These are phyloP conservation scores for Geum urbanum DNA, from an alignment of 306 rosid genomes.

Conservation along the genomic window DNA sequence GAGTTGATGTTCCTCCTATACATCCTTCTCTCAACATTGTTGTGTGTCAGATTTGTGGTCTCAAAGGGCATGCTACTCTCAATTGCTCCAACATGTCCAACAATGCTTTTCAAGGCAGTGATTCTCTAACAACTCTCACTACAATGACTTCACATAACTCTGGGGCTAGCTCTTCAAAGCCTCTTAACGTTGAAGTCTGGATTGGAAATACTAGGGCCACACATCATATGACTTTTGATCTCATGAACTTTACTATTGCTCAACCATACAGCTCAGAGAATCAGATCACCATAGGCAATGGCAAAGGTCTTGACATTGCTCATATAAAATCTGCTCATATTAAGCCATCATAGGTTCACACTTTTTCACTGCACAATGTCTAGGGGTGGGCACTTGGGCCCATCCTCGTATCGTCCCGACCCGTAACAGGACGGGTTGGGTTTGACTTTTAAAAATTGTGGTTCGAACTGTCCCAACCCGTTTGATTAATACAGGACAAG, in stretches of 20 bases:
- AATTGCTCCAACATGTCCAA: background rate
- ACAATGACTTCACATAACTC: background rate
- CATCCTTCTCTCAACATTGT: too few relatives aligned
- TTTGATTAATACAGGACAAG: too few relatives aligned
- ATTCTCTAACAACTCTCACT: background rate
- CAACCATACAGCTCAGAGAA: background rate
- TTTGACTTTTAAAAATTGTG: too few relatives aligned
- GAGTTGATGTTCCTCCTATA: too few relatives aligned
- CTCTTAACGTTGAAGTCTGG: background rate
- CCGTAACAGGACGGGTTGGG: too few relatives aligned
- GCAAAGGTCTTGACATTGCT: background rate
- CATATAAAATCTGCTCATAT: background rate
- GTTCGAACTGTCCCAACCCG: too few relatives aligned
- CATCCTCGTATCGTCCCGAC: too few relatives aligned
- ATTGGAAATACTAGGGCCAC: background rate
- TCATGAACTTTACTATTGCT: background rate
- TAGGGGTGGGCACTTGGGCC: too few relatives aligned
- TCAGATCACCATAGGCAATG: background rate
- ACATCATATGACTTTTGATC: background rate
- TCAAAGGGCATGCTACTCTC: background rate
- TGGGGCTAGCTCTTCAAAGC: background rate
- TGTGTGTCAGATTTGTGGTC: too few relatives aligned
- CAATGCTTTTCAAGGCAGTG: background rate
- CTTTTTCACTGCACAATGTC: too few relatives aligned
- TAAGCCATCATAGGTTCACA: background rate